A percentile compares a stretch with the other conserved stretches of the same genome.
Conservation (phyloP, 225 moss, liverwort and hornwort genomes). For the Pseudoscleropodium purum region DNA sequence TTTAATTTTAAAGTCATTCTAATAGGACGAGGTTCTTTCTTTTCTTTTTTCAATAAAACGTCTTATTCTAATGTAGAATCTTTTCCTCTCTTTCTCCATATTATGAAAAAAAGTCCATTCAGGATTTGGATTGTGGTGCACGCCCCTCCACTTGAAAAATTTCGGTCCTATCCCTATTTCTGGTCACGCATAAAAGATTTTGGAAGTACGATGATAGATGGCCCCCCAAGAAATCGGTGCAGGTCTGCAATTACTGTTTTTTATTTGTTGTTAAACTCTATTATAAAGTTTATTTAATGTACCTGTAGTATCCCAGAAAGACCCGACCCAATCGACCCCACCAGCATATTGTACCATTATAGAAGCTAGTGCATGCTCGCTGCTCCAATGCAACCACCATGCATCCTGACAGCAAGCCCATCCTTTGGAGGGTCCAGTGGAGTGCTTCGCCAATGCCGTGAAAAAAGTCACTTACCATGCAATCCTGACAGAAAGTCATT, state of each 20-base stretch:
- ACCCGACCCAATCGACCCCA: neutral
- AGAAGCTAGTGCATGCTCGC: neutral
- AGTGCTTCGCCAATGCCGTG: neutral
- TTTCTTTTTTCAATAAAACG: no score
- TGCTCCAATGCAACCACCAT: neutral
- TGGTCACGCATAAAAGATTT: neutral
- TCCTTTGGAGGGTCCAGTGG: neutral
- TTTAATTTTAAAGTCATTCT: accelerated
- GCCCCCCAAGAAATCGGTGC: no score
- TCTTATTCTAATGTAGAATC: no score
- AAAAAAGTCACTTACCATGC: neutral
- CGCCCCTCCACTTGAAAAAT: neutral
- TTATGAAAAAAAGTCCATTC: no score
- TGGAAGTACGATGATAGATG: neutral
- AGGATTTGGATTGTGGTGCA: no score
- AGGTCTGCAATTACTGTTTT: neutral
- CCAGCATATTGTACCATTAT: neutral
- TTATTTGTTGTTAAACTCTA: no score
- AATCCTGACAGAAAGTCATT: neutral
- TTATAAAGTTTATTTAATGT: neutral
- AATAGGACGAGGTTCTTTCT: no score
- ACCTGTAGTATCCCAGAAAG: no score
- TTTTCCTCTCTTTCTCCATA: no score
- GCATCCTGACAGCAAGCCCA: neutral
- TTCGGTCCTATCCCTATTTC: neutral